Percentiles rank a stretch among this genome's conserved stretches.
These are phyloP conservation scores for Dinochytrium kinnereticum DNA, from an alignment of 371 early-diverging fungal species.

Conservation along the genomic window DNA sequence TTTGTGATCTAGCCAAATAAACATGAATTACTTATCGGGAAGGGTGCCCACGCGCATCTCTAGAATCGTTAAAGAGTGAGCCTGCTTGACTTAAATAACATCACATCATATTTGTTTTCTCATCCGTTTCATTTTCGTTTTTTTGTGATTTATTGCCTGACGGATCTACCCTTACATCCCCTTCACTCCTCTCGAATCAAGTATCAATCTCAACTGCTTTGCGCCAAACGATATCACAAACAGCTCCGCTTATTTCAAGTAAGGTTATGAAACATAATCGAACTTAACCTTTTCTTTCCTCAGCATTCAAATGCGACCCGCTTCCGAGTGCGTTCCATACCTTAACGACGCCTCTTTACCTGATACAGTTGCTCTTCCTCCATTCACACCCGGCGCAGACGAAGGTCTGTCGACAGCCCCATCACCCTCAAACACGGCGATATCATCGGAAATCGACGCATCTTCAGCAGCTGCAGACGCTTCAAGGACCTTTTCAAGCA, in stretches of 20 bases:
- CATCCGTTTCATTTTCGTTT: not conserved
- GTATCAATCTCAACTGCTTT: not conserved
- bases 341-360: not conserved
- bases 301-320: not conserved
- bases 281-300: not conserved
- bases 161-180: not conserved
- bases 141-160: not conserved
- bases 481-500: not conserved
- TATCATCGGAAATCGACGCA: not conserved
- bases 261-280: not conserved
- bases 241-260: not conserved
- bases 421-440: not conserved
- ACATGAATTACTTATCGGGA: not conserved
- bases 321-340: not conserved
- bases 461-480: not conserved
- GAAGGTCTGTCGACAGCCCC: not conserved
- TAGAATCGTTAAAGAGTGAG: not conserved
- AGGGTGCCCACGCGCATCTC: not conserved
- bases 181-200: too few relatives aligned
- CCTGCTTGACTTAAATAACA: too few relatives aligned
- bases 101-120: too few relatives aligned
- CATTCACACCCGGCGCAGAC: not conserved
- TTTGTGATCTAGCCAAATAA: not conserved
- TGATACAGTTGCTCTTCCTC: not conserved
- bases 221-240: not conserved